These are phyloP conservation scores for Fusarium metavorans DNA, from an alignment of 2,329 filamentous ascomycete species.

Conservation along the genomic window DNA sequence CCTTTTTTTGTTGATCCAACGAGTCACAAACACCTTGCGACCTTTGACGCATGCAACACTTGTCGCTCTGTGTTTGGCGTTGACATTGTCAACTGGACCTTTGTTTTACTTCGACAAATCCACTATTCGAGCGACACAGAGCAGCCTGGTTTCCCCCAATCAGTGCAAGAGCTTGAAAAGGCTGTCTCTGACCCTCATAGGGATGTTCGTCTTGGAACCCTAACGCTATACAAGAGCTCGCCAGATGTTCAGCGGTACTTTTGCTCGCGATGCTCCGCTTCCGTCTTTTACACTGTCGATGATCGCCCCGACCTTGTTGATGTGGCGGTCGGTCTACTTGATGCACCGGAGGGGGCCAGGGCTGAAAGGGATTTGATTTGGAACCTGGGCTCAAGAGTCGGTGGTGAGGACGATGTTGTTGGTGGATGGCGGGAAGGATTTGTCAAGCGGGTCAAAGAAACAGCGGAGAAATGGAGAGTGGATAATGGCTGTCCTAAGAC, in stretches of 20 bases:
- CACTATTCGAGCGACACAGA: slow-evolving; percentile 39
- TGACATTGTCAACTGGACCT: slow-evolving; percentile 62
- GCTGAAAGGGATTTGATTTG: slow-evolving; percentile 59
- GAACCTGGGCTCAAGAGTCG: slow-evolving; percentile 48
- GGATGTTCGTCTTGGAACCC: slow-evolving; percentile 56
- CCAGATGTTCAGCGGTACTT: slow-evolving; percentile 60
- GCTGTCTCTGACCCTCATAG: slow-evolving; percentile 46
- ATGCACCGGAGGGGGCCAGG: slow-evolving; percentile 58
- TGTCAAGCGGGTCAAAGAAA: slow-evolving; percentile 14
- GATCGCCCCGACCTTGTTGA: slow-evolving; percentile 55
- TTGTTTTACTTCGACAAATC: slow-evolving; percentile 54
- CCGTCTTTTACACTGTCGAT: slow-evolving; percentile 58
- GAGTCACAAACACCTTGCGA: slow-evolving; percentile 54
- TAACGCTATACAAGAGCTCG: slow-evolving; percentile 58
- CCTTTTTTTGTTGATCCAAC: slow-evolving; percentile 58
- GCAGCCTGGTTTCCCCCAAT: slow-evolving; percentile 16
- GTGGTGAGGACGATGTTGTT: slow-evolving; percentile 15
- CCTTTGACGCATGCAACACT: slow-evolving; percentile 60
- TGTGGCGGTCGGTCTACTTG: slow-evolving; percentile 58
- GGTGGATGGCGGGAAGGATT: slow-evolving; percentile 33
- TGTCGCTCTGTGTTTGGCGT: slow-evolving; percentile 57
- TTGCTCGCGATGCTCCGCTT: slow-evolving; percentile 61
- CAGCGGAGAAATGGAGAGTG: slow-evolving; percentile 39
- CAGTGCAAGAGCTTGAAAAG: slow-evolving; percentile 45
- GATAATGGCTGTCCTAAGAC: slow-evolving; percentile 16